A percentile compares a stretch with the other conserved stretches of the same genome.
Conservation (phyloP, 768 basidiomycete genomes). For the Phanerochaete sordida region DNA sequence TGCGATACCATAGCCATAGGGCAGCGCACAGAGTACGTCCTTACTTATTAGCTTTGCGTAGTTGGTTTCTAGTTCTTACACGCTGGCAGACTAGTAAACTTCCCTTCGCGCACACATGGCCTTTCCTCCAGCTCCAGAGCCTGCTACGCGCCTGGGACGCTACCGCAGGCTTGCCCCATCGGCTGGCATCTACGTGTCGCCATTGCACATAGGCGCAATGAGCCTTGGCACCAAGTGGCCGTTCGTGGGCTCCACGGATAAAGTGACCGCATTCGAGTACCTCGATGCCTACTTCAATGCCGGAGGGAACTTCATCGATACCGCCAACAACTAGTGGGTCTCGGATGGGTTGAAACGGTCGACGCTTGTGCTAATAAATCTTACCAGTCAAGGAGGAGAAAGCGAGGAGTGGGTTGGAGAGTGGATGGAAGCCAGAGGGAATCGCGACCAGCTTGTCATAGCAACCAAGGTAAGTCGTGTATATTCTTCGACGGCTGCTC, state of each 20-base stretch:
- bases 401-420: constrained; percentile 35
- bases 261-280: constrained; percentile 33
- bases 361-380: constrained; percentile 30
- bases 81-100: too few species aligned
- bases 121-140: constrained; percentile 7
- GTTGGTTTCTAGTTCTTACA: too few species aligned
- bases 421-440: constrained; percentile 33
- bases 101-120: too few species aligned
- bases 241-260: constrained; percentile 23
- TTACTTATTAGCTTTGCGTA: too few species aligned
- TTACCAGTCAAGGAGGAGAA: constrained; percentile 25
- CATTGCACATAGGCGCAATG: constrained; percentile 35
- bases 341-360: too few species aligned
- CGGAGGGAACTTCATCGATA: constrained; percentile 25
- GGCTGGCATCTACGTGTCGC: constrained; percentile 35
- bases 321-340: constrained; percentile 29
- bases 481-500: too few species aligned
- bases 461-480: constrained; percentile 24
- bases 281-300: constrained; percentile 35
- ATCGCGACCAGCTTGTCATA: constrained; percentile 37
- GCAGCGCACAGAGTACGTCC: too few species aligned
- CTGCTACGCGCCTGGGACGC: constrained; percentile 16
- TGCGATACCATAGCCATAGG: too few species aligned
- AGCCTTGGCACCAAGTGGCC: constrained; percentile 36
- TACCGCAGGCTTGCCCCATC: constrained; percentile 30